These are phyloP conservation scores for Malassezia obtusa DNA, from an alignment of 1,284 basidiomycete genomes.

Conservation along the genomic window DNA sequence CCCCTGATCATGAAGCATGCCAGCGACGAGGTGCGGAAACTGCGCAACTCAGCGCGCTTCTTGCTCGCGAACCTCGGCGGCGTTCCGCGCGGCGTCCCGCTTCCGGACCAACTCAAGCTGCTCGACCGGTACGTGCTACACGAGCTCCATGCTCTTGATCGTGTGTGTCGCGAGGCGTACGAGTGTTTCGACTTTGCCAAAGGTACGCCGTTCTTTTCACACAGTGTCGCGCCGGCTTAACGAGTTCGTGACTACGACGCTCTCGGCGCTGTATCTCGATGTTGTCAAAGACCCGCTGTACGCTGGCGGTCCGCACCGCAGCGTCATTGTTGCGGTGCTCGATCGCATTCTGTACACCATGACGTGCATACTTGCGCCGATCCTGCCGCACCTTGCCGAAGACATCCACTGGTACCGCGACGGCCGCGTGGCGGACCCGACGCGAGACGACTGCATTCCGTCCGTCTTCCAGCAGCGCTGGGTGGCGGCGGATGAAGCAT, in stretches of 20 bases:
- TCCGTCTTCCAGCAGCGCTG: constrained; percentile 38
- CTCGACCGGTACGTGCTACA: constrained; percentile 65
- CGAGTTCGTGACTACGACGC: constrained; percentile 50
- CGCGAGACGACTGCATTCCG: constrained; percentile 8
- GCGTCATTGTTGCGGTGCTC: constrained; percentile 62
- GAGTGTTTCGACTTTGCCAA: constrained; percentile 68
- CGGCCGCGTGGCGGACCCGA: constrained; percentile 28
- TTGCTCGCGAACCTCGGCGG: constrained; percentile 63
- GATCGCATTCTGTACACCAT: constrained; percentile 64
- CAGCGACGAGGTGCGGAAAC: constrained; percentile 68
- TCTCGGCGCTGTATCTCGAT: constrained; percentile 70
- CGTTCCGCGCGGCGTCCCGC: neutral
- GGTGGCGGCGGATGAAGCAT: constrained; percentile 17
- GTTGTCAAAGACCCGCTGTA: constrained; percentile 85
- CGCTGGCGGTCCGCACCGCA: constrained; percentile 55
- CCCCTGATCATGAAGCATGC: constrained; percentile 67
- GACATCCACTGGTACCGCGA: constrained; percentile 61
- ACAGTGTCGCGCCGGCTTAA: constrained; percentile 49
- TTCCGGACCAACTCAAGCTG: neutral
- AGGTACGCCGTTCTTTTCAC: constrained; percentile 55
- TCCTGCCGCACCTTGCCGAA: constrained; percentile 82
- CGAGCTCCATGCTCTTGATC: constrained; percentile 66
- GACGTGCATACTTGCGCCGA: constrained; percentile 68
- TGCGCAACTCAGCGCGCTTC: constrained; percentile 82
- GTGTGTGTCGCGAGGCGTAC: constrained; percentile 61